Evolutionary conservation across 768 basidiomycete species (phyloP).

Genomic region (Suillus spraguei): DNA sequence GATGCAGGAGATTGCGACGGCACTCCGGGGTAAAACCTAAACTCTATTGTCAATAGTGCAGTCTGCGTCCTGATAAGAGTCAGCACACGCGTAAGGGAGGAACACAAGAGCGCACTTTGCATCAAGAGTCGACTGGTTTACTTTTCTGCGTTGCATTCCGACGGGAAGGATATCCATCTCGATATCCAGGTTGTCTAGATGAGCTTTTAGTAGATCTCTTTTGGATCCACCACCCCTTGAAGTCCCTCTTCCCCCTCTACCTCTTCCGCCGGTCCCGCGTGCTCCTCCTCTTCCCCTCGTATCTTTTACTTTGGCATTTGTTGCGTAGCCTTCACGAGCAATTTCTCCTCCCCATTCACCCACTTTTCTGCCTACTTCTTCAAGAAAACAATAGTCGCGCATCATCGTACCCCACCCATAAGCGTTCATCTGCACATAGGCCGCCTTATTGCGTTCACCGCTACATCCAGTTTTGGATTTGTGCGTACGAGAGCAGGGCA

Average conservation of each 20-base stretch:
- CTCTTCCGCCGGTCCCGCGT: slow-evolving; percentile 26
- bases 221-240: slow-evolving; percentile 42
- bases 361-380: slow-evolving; percentile 79
- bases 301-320: slow-evolving; percentile 25
- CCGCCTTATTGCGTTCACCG: slow-evolving; percentile 72
- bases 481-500: slow-evolving; percentile 68
- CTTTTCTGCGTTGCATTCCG: slow-evolving; percentile 79
- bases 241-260: slow-evolving; percentile 30
- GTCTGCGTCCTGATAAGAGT: slow-evolving; percentile 58
- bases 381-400: slow-evolving; percentile 86
- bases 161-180: slow-evolving; percentile 75
- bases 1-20: slow-evolving; percentile 42
- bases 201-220: slow-evolving; percentile 65
- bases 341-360: slow-evolving; percentile 75
- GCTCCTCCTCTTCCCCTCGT: slow-evolving; percentile 24
- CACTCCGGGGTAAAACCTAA: slow-evolving; percentile 63
- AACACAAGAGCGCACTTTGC: slow-evolving; percentile 57
- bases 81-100: slow-evolving; percentile 14
- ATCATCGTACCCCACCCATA: slow-evolving; percentile 89
- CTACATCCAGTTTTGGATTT: slow-evolving; percentile 64
- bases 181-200: slow-evolving; percentile 68
- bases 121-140: slow-evolving; percentile 86
- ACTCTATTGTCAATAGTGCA: slow-evolving; percentile 71
- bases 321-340: slow-evolving; percentile 56
- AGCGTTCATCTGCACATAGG: slow-evolving; percentile 79